Evolutionary conservation across 345 rosid genomes (phyloP).

Genomic region (Eucalyptus microcorys): DNA sequence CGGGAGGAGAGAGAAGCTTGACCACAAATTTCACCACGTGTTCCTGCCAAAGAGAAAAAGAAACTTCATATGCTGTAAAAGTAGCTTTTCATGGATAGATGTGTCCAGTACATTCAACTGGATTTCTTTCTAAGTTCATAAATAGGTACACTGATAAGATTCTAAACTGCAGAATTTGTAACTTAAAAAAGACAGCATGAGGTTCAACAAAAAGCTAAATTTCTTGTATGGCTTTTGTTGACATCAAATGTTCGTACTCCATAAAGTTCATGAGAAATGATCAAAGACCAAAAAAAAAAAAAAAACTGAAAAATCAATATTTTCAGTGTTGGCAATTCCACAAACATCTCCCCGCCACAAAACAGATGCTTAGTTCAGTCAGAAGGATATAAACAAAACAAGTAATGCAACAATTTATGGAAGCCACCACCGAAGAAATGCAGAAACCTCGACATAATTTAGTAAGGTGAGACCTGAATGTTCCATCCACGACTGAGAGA

Average conservation of each 20-base stretch:
- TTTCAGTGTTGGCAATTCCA: not conserved
- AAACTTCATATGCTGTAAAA: not conserved
- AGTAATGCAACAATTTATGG: not conserved
- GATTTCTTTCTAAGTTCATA: not conserved
- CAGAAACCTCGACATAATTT: not conserved
- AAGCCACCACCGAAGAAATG: not conserved
- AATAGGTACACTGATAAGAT: not conserved
- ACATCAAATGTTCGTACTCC: not conserved
- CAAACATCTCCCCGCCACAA: not conserved
- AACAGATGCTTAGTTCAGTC: not conserved
- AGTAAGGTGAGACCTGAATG: conserved; percentile 36
- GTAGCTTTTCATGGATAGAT: not conserved
- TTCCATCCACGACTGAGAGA: conserved; percentile 57
- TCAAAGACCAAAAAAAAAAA: not conserved
- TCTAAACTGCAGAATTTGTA: not conserved
- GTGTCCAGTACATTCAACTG: not conserved
- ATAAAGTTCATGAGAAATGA: not conserved
- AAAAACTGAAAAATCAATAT: not conserved
- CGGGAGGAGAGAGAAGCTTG: conserved; percentile 57
- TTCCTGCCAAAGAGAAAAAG: conserved; percentile 28
- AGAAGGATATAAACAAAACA: not conserved
- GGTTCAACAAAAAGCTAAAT: not conserved
- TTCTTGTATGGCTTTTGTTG: not conserved
- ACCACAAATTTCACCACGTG: conserved; percentile 47
- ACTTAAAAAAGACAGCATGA: not conserved